Percentiles rank a stretch among this genome's conserved stretches.
Conservation (phyloP, 106 monocot species). For the Agapanthus africanus region DNA sequence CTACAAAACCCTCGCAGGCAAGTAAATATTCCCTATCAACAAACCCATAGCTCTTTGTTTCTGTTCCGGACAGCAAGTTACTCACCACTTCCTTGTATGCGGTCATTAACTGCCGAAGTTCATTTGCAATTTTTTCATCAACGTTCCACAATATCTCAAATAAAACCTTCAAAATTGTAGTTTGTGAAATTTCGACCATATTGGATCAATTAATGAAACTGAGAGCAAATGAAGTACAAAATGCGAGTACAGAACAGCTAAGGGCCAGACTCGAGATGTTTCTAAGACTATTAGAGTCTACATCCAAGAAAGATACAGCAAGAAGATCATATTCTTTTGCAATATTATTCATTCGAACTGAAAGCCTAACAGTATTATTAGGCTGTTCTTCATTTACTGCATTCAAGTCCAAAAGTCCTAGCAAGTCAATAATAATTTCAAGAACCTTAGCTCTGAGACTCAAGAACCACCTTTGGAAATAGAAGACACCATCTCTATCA, state of each 20-base stretch:
- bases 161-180: constrained; percentile 42
- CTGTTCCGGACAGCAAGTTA: constrained; percentile 20
- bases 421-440: constrained; percentile 35
- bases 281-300: constrained; percentile 43
- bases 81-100: constrained; percentile 11
- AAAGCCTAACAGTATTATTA: constrained; percentile 14
- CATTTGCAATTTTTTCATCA: constrained; percentile 21
- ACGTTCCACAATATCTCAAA: constrained; percentile 34
- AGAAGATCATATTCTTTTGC: constrained; percentile 82
- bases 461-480: constrained; percentile 83
- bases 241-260: constrained; percentile 71
- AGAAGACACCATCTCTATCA: constrained; percentile 21
- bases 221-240: constrained; percentile 50
- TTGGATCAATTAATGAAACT: constrained; percentile 20
- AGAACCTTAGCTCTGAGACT: constrained; percentile 61
- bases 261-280: constrained; percentile 55
- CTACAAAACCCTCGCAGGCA: constrained; percentile 36
- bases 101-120: constrained; percentile 32
- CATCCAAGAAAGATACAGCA: constrained; percentile 64
- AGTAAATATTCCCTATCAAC: constrained; percentile 25
- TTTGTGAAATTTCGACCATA: constrained; percentile 4
- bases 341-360: constrained; percentile 34
- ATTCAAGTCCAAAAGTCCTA: constrained; percentile 29
- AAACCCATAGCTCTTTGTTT: constrained; percentile 11
- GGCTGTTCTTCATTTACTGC: constrained; percentile 5